phyloP scores from a whole-genome alignment of 2,329 filamentous ascomycete species.

The Penicillium sp. region DNA sequence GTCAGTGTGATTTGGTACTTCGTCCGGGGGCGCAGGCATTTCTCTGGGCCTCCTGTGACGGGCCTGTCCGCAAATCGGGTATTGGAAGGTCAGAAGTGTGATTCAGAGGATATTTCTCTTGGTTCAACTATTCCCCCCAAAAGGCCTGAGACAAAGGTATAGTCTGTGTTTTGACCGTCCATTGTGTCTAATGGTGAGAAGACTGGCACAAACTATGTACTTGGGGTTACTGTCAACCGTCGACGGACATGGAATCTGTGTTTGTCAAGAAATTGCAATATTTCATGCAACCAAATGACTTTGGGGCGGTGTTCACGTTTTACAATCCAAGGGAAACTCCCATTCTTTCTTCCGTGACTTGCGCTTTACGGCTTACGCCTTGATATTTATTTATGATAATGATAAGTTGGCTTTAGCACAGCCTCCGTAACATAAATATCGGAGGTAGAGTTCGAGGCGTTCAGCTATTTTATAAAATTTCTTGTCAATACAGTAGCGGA shows the following conservation, averaged over 20 bases:
- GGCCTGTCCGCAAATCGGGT: neutral
- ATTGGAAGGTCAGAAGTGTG: neutral
- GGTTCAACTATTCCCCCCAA: neutral
- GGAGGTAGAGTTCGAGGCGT: no score
- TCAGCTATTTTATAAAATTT: neutral
- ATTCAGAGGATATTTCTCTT: neutral
- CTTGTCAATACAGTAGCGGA: neutral
- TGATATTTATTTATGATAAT: no score
- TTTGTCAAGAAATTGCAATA: neutral
- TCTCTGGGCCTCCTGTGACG: no score
- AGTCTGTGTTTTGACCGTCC: neutral
- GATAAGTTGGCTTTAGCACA: no score
- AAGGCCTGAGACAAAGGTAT: neutral
- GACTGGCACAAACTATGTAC: neutral
- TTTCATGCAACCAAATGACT: neutral
- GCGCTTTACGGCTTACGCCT: no score
- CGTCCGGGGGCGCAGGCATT: conserved; percentile 19
- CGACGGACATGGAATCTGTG: neutral
- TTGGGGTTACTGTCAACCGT: neutral
- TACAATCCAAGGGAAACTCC: no score
- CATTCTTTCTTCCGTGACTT: no score
- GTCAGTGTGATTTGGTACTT: conserved; percentile 63
- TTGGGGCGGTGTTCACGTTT: neutral
- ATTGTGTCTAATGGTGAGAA: neutral
- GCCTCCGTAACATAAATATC: no score